Evolutionary conservation across 1,139 yeast species (phyloP).

Genomic region (Candida sp.): DNA sequence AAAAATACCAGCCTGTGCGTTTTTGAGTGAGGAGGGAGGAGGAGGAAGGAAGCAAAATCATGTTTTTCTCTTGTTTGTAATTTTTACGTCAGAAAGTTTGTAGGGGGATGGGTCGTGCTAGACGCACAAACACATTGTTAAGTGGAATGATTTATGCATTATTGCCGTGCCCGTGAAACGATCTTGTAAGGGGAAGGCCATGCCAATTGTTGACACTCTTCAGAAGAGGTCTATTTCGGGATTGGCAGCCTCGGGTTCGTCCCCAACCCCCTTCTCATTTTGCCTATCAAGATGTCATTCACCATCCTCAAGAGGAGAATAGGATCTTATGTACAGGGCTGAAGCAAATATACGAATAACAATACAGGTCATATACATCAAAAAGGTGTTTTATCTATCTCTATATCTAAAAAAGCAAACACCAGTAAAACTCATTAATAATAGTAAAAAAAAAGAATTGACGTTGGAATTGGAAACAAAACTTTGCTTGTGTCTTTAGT

Average conservation of each 20-base stretch:
- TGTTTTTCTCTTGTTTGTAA: not conserved
- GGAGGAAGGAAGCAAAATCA: not conserved
- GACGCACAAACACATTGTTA: not conserved
- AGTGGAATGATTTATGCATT: conserved; percentile 1
- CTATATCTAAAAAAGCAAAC: conserved; percentile 1
- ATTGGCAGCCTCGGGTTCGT: not conserved
- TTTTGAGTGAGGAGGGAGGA: not conserved
- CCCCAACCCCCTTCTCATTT: no score
- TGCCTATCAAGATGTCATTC: not conserved
- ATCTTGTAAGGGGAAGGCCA: not conserved
- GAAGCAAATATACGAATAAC: not conserved
- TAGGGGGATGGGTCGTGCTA: not conserved
- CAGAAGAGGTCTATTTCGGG: not conserved
- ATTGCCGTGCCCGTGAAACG: not conserved
- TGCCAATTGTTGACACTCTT: not conserved
- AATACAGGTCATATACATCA: not conserved
- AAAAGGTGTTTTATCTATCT: not conserved
- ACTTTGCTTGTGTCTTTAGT: no score
- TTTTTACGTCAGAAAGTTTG: not conserved
- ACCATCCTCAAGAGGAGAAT: no score
- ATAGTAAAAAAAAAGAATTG: not conserved
- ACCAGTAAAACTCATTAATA: not conserved
- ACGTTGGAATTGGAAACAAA: not conserved
- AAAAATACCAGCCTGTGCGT: not conserved
- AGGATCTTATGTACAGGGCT: no score